phyloP scores from a whole-genome alignment of 2,329 filamentous ascomycete genomes.

The Scedosporium apiospermum region DNA sequence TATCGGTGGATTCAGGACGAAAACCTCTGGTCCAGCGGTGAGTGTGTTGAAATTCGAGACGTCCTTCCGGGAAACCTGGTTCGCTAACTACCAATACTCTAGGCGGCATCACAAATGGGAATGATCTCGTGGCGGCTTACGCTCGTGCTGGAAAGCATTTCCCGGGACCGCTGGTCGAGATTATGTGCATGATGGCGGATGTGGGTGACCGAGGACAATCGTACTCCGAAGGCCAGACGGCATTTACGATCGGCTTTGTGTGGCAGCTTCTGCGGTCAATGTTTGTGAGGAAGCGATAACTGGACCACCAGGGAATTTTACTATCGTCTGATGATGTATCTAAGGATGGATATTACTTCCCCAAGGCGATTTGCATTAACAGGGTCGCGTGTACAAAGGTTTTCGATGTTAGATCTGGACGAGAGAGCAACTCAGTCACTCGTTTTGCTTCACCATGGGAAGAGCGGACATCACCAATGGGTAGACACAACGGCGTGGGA shows the following conservation, averaged over 20 bases:
- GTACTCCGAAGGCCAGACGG: slow-evolving; percentile 27
- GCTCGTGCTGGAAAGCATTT: slow-evolving; percentile 33
- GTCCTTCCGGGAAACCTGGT: background rate
- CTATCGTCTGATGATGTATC: background rate
- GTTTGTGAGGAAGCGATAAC: slow-evolving; percentile 6
- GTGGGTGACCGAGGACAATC: slow-evolving; percentile 37
- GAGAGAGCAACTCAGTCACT: too few relatives aligned
- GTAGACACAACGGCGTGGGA: background rate
- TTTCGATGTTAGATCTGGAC: too few relatives aligned
- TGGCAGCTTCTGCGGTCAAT: slow-evolving; percentile 23
- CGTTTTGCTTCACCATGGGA: too few relatives aligned
- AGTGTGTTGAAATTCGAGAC: slow-evolving; percentile 12
- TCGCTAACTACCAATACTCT: background rate
- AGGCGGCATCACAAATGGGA: slow-evolving; percentile 48
- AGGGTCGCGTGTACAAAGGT: too few relatives aligned
- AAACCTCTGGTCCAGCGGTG: slow-evolving; percentile 45
- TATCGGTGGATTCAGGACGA: slow-evolving; percentile 42
- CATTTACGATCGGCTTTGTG: slow-evolving; percentile 22
- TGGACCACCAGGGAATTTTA: background rate
- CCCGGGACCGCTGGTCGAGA: slow-evolving; percentile 31
- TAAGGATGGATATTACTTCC: too few relatives aligned
- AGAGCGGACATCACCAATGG: background rate
- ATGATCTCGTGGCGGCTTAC: slow-evolving; percentile 45
- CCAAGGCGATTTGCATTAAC: too few relatives aligned
- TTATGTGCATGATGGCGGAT: slow-evolving; percentile 32